These are phyloP conservation scores for Backusella liffmaniae DNA, from an alignment of 192 early-diverging fungal genomes.

Conservation along the genomic window DNA sequence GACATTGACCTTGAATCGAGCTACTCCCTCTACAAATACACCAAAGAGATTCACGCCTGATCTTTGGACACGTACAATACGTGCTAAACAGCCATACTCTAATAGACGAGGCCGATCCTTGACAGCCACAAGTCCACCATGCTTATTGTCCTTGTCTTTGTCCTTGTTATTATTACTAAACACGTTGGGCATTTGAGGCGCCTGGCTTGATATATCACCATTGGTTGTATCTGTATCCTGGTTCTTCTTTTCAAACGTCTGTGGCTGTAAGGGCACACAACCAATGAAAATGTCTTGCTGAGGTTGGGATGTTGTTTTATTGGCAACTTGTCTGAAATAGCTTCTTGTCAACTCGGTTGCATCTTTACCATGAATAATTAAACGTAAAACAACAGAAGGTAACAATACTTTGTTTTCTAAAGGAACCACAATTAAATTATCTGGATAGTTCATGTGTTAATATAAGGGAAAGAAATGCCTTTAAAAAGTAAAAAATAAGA, in stretches of 20 bases:
- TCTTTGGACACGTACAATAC: slow-evolving; percentile 56
- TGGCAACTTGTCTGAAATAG: slow-evolving; percentile 7
- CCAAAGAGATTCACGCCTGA: slow-evolving; percentile 57
- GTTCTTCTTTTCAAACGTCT: no score
- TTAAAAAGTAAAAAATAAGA: neutral
- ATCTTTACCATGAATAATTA: slow-evolving; percentile 57
- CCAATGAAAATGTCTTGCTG: slow-evolving; percentile 33
- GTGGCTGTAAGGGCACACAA: slow-evolving; percentile 34
- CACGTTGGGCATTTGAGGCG: slow-evolving; percentile 23
- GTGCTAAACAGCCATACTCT: slow-evolving; percentile 48
- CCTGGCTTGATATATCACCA: slow-evolving; percentile 9
- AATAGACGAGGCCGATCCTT: slow-evolving; percentile 25
- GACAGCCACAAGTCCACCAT: neutral
- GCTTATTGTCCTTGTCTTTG: neutral
- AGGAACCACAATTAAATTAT: slow-evolving; percentile 46
- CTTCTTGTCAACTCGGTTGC: slow-evolving; percentile 51
- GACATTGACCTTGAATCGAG: slow-evolving; percentile 54
- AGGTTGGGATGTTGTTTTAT: neutral
- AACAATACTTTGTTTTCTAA: slow-evolving; percentile 59
- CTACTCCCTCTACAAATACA: slow-evolving; percentile 65
- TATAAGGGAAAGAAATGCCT: neutral
- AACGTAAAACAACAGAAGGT: slow-evolving; percentile 59
- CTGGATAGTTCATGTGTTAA: slow-evolving; percentile 34
- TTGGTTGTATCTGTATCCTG: neutral
- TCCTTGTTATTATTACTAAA: neutral